Conservation (phyloP, 1,284 basidiomycete genomes). For the Ganoderma resinaceum region DNA sequence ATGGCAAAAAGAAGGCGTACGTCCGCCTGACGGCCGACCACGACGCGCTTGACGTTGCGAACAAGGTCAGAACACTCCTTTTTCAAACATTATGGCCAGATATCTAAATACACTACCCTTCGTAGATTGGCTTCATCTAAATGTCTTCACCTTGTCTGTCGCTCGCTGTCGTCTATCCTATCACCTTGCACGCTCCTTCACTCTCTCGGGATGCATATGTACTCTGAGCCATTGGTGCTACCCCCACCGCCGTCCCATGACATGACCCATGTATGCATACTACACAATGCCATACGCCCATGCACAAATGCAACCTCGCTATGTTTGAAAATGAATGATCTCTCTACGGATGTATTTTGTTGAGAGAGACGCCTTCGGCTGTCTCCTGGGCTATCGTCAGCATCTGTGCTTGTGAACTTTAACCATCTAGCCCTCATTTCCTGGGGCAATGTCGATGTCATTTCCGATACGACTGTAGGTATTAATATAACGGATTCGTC, state of each 20-base stretch:
- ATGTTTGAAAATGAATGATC: not conserved
- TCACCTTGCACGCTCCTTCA: conserved; percentile 24
- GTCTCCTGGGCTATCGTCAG: not conserved
- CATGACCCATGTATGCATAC: conserved; percentile 32
- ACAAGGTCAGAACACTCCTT: conserved; percentile 80
- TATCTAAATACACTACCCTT: not conserved
- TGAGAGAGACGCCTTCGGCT: not conserved
- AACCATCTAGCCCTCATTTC: not conserved
- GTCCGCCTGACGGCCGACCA: conserved; percentile 95
- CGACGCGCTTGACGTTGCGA: conserved; percentile 97
- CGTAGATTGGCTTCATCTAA: conserved; percentile 85
- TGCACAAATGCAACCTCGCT: conserved; percentile 13
- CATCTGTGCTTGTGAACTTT: not conserved
- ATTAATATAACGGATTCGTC: not conserved
- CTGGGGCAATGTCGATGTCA: not conserved
- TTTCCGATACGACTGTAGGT: not conserved
- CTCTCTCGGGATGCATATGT: conserved; percentile 30
- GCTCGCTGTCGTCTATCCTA: conserved; percentile 23
- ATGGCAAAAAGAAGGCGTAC: conserved; percentile 99
- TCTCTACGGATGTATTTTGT: not conserved
- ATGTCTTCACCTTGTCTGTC: conserved; percentile 18
- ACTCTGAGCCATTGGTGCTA: conserved; percentile 32
- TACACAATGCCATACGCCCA: conserved; percentile 27
- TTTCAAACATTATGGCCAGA: not conserved
- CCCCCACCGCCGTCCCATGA: conserved; percentile 27